phyloP scores from a whole-genome alignment of 192 early-diverging fungal genomes.

The Backusella australiensis region DNA sequence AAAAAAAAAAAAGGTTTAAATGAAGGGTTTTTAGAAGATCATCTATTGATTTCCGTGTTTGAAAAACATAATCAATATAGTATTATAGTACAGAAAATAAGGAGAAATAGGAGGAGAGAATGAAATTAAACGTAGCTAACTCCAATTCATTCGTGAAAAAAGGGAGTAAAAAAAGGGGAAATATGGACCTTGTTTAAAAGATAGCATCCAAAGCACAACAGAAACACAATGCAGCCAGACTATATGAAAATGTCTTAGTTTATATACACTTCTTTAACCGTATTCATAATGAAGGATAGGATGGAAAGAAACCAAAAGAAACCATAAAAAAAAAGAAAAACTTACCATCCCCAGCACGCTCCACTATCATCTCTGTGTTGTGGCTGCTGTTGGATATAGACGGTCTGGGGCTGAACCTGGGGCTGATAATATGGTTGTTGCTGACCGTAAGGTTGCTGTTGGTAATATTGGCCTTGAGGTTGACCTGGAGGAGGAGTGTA shows the following conservation, averaged over 20 bases:
- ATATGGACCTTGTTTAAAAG: constrained; percentile 12
- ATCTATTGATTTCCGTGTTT: not conserved
- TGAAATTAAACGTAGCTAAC: not conserved
- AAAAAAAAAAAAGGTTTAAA: not conserved
- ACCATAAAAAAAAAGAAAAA: not conserved
- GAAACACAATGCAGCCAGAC: constrained; percentile 20
- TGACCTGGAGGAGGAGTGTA: constrained; percentile 19
- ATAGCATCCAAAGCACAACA: constrained; percentile 25
- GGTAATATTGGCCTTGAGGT: constrained; percentile 3
- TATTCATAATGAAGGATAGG: not conserved
- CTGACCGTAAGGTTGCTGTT: constrained; percentile 4
- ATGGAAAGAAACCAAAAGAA: not conserved
- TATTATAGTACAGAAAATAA: not conserved
- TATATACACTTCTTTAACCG: not conserved
- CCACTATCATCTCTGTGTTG: constrained; percentile 1
- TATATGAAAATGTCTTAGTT: not conserved
- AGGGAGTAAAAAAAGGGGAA: not conserved
- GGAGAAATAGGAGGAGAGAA: not conserved
- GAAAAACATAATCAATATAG: not conserved
- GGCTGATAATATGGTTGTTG: constrained; percentile 27
- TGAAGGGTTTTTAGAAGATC: not conserved
- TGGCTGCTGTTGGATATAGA: constrained; percentile 25
- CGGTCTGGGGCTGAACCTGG: constrained; percentile 21
- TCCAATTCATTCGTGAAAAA: not conserved
- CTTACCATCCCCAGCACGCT: constrained; percentile 29